These are phyloP conservation scores for Aspergillus nidulans DNA, from an alignment of 495 filamentous ascomycete species.

Conservation along the genomic window DNA sequence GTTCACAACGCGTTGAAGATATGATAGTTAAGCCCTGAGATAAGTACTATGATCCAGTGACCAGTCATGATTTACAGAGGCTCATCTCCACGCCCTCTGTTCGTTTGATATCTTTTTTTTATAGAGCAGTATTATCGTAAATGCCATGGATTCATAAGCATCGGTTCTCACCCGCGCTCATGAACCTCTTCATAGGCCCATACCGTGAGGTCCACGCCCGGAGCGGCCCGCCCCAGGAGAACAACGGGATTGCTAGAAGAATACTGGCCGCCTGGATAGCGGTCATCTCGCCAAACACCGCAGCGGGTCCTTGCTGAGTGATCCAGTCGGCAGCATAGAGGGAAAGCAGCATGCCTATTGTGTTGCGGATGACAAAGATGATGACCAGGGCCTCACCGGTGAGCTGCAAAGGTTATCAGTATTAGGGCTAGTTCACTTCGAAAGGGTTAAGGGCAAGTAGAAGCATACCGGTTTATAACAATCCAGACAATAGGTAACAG, in stretches of 20 bases:
- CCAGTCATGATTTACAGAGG: too few relatives aligned
- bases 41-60: too few relatives aligned
- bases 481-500: slow-evolving; percentile 31
- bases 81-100: too few relatives aligned
- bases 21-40: too few relatives aligned
- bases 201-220: slow-evolving; percentile 20
- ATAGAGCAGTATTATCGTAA: too few relatives aligned
- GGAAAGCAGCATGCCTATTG: slow-evolving; percentile 30
- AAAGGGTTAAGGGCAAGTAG: not conserved
- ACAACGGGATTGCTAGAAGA: slow-evolving; percentile 25
- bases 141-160: too few relatives aligned
- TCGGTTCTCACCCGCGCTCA: not conserved
- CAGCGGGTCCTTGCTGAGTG: slow-evolving; percentile 19
- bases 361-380: slow-evolving; percentile 32
- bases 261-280: slow-evolving; percentile 26
- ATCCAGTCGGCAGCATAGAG: slow-evolving; percentile 30
- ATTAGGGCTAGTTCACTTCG: not conserved
- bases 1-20: too few relatives aligned
- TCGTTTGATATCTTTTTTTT: too few relatives aligned
- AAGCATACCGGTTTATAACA: slow-evolving; percentile 27
- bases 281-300: slow-evolving; percentile 31
- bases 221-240: slow-evolving; percentile 20
- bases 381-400: slow-evolving; percentile 30
- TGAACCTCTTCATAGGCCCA: slow-evolving; percentile 22
- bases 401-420: slow-evolving; percentile 9